Evolutionary conservation across 768 basidiomycete genomes (phyloP).

Genomic region (Xanthoconium purpureum): DNA sequence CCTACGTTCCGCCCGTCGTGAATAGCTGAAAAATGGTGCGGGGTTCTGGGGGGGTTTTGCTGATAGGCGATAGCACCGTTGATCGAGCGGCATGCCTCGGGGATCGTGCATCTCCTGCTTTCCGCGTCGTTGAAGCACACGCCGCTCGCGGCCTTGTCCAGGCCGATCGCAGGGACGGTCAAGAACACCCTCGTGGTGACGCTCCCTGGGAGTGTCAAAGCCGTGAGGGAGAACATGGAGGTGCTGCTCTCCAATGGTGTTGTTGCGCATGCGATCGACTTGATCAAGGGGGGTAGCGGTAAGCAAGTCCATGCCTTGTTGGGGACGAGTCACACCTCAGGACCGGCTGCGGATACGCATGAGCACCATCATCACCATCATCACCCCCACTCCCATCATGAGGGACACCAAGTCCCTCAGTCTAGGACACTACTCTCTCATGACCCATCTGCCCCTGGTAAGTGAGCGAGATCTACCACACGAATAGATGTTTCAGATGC

Average conservation of each 20-base stretch:
- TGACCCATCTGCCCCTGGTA: conserved; percentile 68
- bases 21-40: neutral
- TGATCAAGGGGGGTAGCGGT: conserved; percentile 68
- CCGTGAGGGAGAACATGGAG: conserved; percentile 74
- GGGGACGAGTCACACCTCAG: conserved; percentile 29
- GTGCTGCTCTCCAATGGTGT: conserved; percentile 57
- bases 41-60: neutral
- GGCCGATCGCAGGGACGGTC: conserved; percentile 77
- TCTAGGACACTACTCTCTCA: conserved; percentile 61
- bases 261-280: conserved; percentile 67
- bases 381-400: conserved; percentile 39
- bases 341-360: conserved; percentile 15
- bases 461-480: conserved; percentile 15
- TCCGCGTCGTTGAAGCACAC: conserved; percentile 69
- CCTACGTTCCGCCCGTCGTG: neutral
- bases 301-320: conserved; percentile 52
- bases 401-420: conserved; percentile 45
- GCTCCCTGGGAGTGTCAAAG: conserved; percentile 83
- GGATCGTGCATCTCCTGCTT: conserved; percentile 72
- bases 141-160: conserved; percentile 75
- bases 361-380: conserved; percentile 26
- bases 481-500: neutral
- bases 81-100: conserved; percentile 65
- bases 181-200: conserved; percentile 68
- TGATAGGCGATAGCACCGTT: conserved; percentile 56